phyloP scores from a whole-genome alignment of 106 monocot species.

The Iris macrosiphon region DNA sequence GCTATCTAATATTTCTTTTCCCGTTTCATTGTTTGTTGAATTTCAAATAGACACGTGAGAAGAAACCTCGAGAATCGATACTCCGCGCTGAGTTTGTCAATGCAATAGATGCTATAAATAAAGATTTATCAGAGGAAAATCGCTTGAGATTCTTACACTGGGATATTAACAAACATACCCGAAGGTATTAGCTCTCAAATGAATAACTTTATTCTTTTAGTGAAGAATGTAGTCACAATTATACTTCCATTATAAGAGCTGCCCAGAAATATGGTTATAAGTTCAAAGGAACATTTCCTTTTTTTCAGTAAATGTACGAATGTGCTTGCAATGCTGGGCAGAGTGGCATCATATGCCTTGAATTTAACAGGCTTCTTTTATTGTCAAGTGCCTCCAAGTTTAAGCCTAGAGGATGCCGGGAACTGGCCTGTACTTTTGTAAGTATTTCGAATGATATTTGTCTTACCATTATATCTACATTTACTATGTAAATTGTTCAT shows the following conservation, averaged over 20 bases:
- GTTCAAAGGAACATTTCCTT: background rate
- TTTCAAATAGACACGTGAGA: slow-evolving; percentile 45
- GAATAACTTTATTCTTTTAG: no score
- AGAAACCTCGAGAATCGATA: slow-evolving; percentile 74
- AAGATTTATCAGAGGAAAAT: slow-evolving; percentile 34
- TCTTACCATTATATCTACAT: no score
- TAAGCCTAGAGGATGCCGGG: slow-evolving; percentile 16
- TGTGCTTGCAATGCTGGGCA: slow-evolving; percentile 45
- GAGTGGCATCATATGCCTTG: slow-evolving; percentile 64
- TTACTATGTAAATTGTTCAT: no score
- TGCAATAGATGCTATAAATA: slow-evolving; percentile 71
- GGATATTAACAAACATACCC: slow-evolving; percentile 73
- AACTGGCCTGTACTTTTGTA: slow-evolving; percentile 24
- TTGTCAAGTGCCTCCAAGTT: slow-evolving; percentile 40
- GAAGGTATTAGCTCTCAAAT: slow-evolving; percentile 32
- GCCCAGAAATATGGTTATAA: background rate
- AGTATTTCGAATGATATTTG: no score
- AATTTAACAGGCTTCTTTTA: slow-evolving; percentile 65
- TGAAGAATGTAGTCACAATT: no score
- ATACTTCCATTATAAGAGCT: no score
- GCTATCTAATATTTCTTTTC: background rate
- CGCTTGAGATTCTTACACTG: slow-evolving; percentile 78
- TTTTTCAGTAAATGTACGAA: slow-evolving; percentile 46
- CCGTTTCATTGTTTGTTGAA: background rate
- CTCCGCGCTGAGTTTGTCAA: slow-evolving; percentile 68